These are phyloP conservation scores for Plasmodium fragile DNA, from an alignment of 169 alveolate species.

Conservation along the genomic window DNA sequence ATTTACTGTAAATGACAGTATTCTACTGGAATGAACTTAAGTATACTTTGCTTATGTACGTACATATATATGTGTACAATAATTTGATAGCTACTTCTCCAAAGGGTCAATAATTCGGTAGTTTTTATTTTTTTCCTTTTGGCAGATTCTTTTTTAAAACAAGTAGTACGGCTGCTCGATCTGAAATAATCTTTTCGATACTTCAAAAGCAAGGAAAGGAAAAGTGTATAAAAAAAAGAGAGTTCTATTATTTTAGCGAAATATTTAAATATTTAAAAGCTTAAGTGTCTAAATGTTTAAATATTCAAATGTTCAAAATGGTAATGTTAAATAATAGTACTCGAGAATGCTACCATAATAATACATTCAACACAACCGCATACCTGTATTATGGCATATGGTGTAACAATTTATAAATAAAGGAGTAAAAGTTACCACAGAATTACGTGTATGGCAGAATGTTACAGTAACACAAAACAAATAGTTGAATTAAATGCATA, in stretches of 20 bases:
- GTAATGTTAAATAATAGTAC: neutral
- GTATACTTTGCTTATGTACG: neutral
- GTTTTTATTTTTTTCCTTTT: neutral
- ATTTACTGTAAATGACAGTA: neutral
- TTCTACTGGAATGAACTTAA: neutral
- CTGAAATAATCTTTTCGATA: neutral
- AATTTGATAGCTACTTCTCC: neutral
- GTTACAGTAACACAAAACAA: neutral
- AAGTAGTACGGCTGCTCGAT: neutral
- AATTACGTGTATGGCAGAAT: neutral
- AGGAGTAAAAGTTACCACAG: neutral
- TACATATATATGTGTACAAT: neutral
- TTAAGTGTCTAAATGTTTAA: neutral
- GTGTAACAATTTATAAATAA: neutral
- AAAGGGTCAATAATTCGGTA: neutral
- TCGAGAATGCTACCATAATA: neutral
- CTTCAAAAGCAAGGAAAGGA: neutral
- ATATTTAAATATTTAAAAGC: neutral
- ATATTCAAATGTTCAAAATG: neutral
- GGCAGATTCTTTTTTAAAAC: neutral
- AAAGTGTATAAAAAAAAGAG: neutral
- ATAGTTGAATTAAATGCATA: neutral
- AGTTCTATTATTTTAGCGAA: neutral
- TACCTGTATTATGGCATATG: neutral
- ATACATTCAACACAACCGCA: neutral